Percentiles rank a stretch among this genome's conserved stretches.
Conservation (phyloP, 495 filamentous ascomycete genomes). For the Hypoxylon fuscum region DNA sequence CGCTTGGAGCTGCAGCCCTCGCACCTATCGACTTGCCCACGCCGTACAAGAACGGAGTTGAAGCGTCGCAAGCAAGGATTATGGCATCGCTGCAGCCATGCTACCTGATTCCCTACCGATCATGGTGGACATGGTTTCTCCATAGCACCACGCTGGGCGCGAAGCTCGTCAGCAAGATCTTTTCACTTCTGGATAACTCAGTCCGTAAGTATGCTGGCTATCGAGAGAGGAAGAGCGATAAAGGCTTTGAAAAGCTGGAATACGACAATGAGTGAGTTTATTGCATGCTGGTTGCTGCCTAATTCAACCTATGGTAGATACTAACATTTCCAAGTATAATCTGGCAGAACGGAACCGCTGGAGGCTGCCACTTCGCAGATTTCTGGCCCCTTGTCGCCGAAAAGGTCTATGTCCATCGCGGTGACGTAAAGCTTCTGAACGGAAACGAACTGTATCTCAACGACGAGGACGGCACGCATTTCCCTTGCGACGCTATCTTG, state of each 20-base stretch:
- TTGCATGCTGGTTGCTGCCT: slow-evolving; percentile 1
- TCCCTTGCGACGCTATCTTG: slow-evolving; percentile 48
- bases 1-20: slow-evolving; percentile 41
- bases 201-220: slow-evolving; percentile 34
- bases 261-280: slow-evolving; percentile 39
- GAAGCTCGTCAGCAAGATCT: slow-evolving; percentile 38
- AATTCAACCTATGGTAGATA: slow-evolving; percentile 6
- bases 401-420: slow-evolving; percentile 50
- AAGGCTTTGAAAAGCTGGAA: slow-evolving; percentile 47
- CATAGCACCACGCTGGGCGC: slow-evolving; percentile 42
- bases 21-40: slow-evolving; percentile 29
- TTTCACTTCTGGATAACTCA: slow-evolving; percentile 26
- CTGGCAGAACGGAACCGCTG: slow-evolving; percentile 51
- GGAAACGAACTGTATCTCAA: slow-evolving; percentile 23
- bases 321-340: slow-evolving; percentile 44
- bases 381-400: slow-evolving; percentile 52
- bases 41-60: slow-evolving; percentile 45
- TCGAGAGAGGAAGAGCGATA: slow-evolving; percentile 20
- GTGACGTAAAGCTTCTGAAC: slow-evolving; percentile 39
- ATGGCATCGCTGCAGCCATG: slow-evolving; percentile 34
- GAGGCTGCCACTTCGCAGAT: slow-evolving; percentile 47
- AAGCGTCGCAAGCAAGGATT: slow-evolving; percentile 32
- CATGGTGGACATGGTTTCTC: slow-evolving; percentile 46
- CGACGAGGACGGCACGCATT: slow-evolving; percentile 38
- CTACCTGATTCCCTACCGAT: slow-evolving; percentile 36